Base-by-base conservation (phyloP, 768 basidiomycete genomes). In the Bullera alba region DNA sequence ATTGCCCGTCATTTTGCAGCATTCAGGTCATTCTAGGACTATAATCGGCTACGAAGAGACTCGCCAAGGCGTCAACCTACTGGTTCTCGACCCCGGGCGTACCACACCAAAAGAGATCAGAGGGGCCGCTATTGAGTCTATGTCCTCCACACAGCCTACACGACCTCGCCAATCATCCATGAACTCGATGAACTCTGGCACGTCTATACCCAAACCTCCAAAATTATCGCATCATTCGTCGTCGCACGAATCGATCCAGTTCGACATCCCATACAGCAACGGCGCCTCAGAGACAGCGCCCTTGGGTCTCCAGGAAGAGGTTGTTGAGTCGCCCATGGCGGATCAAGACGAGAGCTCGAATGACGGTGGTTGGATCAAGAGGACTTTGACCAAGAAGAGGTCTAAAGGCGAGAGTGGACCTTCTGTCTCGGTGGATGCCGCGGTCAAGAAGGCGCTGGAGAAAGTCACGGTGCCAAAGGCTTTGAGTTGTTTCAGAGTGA, bases 1-100 rank as follows among this genome's bases (percentile, higher is more conserved):
- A 59, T 83, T 88, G 80, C 90, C 90, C 7, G 64, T 95, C 26
- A 83, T 93, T 36, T 75, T 93, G 43, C 75, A 76, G 75, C 82
- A 87, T 62, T 69, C 77, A 5, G 87, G 88, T 0, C 90, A 95
- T 73, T 95, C 90, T n/a, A 74, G 85, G 22, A 84, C 84, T 3
- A 81, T 95, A 12, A 78, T 95, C 2, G 90, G 90, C 1, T 91
- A 85, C 59, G 87, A 92, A 69, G 71, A 83, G 32, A 76, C 75
- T 46, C 75, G 75, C 15, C 83, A 81, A 5, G 70, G 74, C 12
- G 75, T 80, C 32, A 83, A 80, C 56, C 76, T 95, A 7, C 75
- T 93, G 14, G 75, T 79, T 5, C 87, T 90, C 56, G 87, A 95
- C 74, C 87, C 90, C 16, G 80, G 81, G 15, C 76, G 56, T 64